Evolutionary conservation across 306 rosid species (phyloP).

Genomic region (Myrica gale): DNA sequence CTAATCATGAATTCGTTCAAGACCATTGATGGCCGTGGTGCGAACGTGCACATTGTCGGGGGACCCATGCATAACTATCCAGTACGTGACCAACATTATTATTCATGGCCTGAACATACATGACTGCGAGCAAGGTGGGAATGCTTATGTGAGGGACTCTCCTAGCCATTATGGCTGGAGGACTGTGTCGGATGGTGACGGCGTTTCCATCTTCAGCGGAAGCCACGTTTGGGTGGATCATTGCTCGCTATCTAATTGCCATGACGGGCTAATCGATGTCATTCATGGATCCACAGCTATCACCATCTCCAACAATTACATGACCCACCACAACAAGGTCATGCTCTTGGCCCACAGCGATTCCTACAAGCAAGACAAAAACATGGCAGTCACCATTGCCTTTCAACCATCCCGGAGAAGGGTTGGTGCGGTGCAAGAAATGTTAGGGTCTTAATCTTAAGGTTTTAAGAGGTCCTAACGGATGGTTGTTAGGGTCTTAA

Average conservation of each 20-base stretch:
- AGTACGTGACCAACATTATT: conserved; percentile 68
- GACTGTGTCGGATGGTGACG: conserved; percentile 83
- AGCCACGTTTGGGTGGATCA: conserved; percentile 93
- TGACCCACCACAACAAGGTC: conserved; percentile 88
- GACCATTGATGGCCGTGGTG: conserved; percentile 87
- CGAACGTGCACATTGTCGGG: conserved; percentile 74
- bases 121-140: conserved; percentile 81
- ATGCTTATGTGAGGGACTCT: conserved; percentile 74
- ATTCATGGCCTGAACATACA: conserved; percentile 81
- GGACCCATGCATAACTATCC: conserved; percentile 96
- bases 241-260: conserved; percentile 68
- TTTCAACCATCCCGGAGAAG: conserved; percentile 98
- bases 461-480: too few relatives aligned
- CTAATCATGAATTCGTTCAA: conserved; percentile 80
- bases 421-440: too few relatives aligned
- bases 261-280: conserved; percentile 78
- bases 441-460: too few relatives aligned
- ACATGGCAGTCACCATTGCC: conserved; percentile 90
- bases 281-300: conserved; percentile 83
- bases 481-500: too few relatives aligned
- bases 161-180: conserved; percentile 83
- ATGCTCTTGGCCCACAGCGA: conserved; percentile 98
- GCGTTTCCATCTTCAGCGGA: conserved; percentile 79
- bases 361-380: conserved; percentile 58
- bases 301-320: conserved; percentile 71